Conservation (phyloP, 139 green algal genomes). For the Penium margaritaceum region DNA sequence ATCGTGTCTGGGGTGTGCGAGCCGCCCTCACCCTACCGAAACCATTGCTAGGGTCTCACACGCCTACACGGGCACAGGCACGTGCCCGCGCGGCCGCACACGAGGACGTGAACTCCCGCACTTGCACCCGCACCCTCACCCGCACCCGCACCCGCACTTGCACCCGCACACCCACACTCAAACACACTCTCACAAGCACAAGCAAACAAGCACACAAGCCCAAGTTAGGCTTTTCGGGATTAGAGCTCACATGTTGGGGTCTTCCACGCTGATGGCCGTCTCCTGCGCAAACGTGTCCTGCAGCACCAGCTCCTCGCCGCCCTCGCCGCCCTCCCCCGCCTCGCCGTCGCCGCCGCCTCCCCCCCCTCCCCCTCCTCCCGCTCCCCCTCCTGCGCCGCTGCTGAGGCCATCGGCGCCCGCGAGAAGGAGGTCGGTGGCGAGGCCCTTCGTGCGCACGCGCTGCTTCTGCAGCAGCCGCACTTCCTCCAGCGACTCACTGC, state of each 20-base stretch:
- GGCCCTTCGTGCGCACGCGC: constrained; percentile 49
- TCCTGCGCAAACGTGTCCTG: constrained; percentile 44
- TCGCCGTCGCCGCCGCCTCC: neutral
- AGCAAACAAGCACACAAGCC: too few relatives aligned
- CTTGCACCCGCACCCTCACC: too few relatives aligned
- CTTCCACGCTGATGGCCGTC: constrained; percentile 35
- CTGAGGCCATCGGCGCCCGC: neutral
- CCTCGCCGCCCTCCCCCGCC: constrained; percentile 17
- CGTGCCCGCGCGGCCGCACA: too few relatives aligned
- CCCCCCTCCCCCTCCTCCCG: neutral
- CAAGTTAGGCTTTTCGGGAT: too few relatives aligned
- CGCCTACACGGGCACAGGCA: too few relatives aligned
- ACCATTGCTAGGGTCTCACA: too few relatives aligned
- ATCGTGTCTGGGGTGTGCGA: too few relatives aligned
- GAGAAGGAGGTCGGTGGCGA: neutral
- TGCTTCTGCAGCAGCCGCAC: constrained; percentile 61
- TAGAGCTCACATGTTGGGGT: constrained; percentile 68
- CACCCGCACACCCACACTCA: too few relatives aligned
- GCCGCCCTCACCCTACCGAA: too few relatives aligned
- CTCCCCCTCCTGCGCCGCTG: neutral
- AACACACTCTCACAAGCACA: too few relatives aligned
- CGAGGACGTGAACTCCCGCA: too few relatives aligned
- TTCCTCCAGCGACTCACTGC: constrained; percentile 58
- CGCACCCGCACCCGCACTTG: too few relatives aligned
- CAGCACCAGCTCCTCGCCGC: constrained; percentile 38